Conservation (phyloP, 2,329 filamentous ascomycete genomes). For the Ophiostoma sp. region DNA sequence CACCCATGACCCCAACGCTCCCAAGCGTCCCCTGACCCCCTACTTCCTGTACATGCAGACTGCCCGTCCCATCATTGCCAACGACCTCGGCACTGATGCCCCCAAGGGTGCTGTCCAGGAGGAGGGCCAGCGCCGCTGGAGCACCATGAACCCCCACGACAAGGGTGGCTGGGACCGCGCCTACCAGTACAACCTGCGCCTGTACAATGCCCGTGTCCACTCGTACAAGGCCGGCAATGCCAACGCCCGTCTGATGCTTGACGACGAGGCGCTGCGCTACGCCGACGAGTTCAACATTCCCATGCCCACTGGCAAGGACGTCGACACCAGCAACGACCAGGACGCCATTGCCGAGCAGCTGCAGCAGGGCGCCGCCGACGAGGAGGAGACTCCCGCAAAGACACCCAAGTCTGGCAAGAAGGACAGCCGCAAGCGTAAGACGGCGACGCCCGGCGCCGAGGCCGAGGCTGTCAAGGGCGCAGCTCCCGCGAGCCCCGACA, state of each 20-base stretch:
- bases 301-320: constrained; percentile 47
- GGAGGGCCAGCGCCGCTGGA: constrained; percentile 83
- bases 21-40: constrained; percentile 87
- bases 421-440: constrained; percentile 53
- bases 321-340: constrained; percentile 45
- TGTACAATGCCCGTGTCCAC: constrained; percentile 61
- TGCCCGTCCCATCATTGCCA: constrained; percentile 74
- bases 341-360: constrained; percentile 57
- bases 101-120: constrained; percentile 83
- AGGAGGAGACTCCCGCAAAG: constrained; percentile 46
- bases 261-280: constrained; percentile 56
- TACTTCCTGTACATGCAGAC: constrained; percentile 95
- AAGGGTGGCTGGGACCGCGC: constrained; percentile 65
- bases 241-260: constrained; percentile 55
- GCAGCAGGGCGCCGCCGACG: constrained; percentile 43
- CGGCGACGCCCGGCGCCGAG: constrained; percentile 44
- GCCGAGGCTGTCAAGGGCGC: constrained; percentile 38
- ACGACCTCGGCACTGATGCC: constrained; percentile 66
- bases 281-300: constrained; percentile 54
- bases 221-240: constrained; percentile 59
- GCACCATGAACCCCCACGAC: constrained; percentile 66
- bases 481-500: constrained; percentile 51
- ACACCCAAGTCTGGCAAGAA: constrained; percentile 52
- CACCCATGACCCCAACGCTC: constrained; percentile 83
- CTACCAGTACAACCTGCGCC: constrained; percentile 61